phyloP scores from a whole-genome alignment of 2,329 filamentous ascomycete genomes.

The Fusarium continuum region DNA sequence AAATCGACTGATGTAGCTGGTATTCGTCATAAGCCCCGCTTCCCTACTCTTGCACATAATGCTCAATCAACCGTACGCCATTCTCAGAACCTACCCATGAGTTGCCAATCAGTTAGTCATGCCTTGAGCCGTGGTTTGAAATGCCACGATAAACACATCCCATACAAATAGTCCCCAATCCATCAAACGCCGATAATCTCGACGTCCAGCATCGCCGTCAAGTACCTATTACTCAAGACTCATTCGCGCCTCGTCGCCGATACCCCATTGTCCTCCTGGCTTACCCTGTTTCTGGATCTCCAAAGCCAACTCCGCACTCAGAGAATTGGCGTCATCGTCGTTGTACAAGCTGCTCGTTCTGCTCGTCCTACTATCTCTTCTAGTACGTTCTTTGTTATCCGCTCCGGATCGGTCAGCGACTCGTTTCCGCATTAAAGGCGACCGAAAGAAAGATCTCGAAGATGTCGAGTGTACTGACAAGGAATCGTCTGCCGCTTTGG shows the following conservation, averaged over 20 bases:
- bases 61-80: conserved; percentile 18
- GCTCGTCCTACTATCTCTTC: conserved; percentile 55
- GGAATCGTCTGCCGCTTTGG: conserved; percentile 52
- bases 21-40: conserved; percentile 17
- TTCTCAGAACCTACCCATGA: background rate
- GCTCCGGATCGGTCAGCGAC: conserved; percentile 49
- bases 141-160: background rate
- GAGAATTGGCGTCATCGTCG: conserved; percentile 53
- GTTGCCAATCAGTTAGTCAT: conserved; percentile 2
- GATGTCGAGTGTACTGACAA: conserved; percentile 60
- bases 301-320: conserved; percentile 58
- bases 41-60: conserved; percentile 18
- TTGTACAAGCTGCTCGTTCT: conserved; percentile 55
- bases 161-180: conserved; percentile 1
- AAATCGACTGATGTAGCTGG: conserved; percentile 18
- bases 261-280: conserved; percentile 74
- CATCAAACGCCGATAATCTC: conserved; percentile 51
- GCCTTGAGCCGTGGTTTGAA: background rate
- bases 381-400: conserved; percentile 50
- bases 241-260: conserved; percentile 87
- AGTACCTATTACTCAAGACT: conserved; percentile 65
- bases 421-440: conserved; percentile 53
- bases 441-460: conserved; percentile 57
- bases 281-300: conserved; percentile 62
- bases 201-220: conserved; percentile 14